Evolutionary conservation across 1,284 basidiomycete species (phyloP).

Genomic region (Nidula niveotomentosa): DNA sequence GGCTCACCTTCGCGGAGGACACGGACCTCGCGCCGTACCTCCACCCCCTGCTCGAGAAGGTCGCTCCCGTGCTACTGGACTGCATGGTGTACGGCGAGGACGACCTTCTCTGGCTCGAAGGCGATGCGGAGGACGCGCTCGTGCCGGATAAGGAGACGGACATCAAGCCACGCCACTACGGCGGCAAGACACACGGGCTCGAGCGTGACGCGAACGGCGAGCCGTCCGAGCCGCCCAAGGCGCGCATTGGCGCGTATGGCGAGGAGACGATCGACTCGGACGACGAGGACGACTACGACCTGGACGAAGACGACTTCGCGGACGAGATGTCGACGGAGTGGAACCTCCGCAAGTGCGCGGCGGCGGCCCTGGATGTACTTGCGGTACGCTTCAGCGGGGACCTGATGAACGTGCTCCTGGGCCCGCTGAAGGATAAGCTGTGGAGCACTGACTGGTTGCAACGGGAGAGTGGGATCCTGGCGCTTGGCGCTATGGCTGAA

Average conservation of each 20-base stretch:
- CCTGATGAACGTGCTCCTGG: constrained; percentile 86
- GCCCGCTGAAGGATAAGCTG: constrained; percentile 90
- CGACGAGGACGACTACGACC: constrained; percentile 84
- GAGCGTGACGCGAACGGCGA: constrained; percentile 68
- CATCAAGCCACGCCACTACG: constrained; percentile 95
- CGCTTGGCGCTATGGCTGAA: constrained; percentile 97
- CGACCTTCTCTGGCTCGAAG: constrained; percentile 94
- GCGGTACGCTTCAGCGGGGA: constrained; percentile 91
- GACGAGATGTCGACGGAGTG: constrained; percentile 98
- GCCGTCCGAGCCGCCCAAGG: constrained; percentile 45
- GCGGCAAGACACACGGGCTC: constrained; percentile 79
- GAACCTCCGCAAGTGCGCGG: constrained; percentile 98
- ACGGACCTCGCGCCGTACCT: constrained; percentile 83
- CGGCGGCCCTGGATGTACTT: constrained; percentile 96
- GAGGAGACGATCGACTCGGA: constrained; percentile 74
- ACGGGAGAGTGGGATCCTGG: constrained; percentile 94
- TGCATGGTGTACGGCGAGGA: constrained; percentile 98
- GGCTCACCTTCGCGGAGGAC: constrained; percentile 99
- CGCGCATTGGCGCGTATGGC: constrained; percentile 64
- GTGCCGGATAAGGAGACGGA: constrained; percentile 94
- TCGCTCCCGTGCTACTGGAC: constrained; percentile 92
- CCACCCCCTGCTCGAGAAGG: constrained; percentile 81
- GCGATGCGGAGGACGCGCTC: constrained; percentile 86
- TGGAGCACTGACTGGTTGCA: constrained; percentile 95
- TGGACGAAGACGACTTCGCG: constrained; percentile 90